These are phyloP conservation scores for Saccharomyces pastorianus DNA, from an alignment of 1,139 yeast species.

Conservation along the genomic window DNA sequence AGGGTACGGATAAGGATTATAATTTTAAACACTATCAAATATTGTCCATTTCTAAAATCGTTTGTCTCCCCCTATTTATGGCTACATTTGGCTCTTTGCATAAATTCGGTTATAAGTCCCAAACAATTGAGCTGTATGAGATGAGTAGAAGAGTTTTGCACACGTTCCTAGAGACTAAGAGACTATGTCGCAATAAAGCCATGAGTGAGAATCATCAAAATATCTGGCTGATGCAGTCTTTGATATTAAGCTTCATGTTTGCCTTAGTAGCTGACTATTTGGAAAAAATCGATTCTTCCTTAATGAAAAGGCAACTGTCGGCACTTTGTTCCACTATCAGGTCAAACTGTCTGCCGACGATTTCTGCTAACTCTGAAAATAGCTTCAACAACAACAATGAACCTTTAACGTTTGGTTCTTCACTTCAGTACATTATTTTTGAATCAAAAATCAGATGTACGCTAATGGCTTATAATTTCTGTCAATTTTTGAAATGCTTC, in stretches of 20 bases:
- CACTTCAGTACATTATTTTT: constrained; percentile 40
- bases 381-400: constrained; percentile 5
- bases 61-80: constrained; percentile 60
- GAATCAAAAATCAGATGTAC: constrained; percentile 49
- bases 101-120: constrained; percentile 42
- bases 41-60: constrained; percentile 29
- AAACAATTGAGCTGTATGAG: constrained; percentile 44
- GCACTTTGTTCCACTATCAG: constrained; percentile 65
- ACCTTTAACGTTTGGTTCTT: constrained; percentile 20
- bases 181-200: constrained; percentile 28
- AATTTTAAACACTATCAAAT: constrained; percentile 14
- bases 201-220: constrained; percentile 18
- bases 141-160: constrained; percentile 71
- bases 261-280: constrained; percentile 65
- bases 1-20: constrained; percentile 2
- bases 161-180: constrained; percentile 63
- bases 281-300: constrained; percentile 46
- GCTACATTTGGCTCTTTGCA: constrained; percentile 70
- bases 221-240: constrained; percentile 65
- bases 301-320: constrained; percentile 63
- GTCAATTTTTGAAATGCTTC: constrained; percentile 37
- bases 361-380: constrained; percentile 4
- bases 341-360: constrained; percentile 30
- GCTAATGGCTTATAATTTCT: constrained; percentile 40
- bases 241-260: constrained; percentile 62